Percentiles rank a stretch among this genome's conserved stretches.
These are phyloP conservation scores for Nakazawaea anatomiae DNA, from an alignment of 805 yeast genomes.

Conservation along the genomic window DNA sequence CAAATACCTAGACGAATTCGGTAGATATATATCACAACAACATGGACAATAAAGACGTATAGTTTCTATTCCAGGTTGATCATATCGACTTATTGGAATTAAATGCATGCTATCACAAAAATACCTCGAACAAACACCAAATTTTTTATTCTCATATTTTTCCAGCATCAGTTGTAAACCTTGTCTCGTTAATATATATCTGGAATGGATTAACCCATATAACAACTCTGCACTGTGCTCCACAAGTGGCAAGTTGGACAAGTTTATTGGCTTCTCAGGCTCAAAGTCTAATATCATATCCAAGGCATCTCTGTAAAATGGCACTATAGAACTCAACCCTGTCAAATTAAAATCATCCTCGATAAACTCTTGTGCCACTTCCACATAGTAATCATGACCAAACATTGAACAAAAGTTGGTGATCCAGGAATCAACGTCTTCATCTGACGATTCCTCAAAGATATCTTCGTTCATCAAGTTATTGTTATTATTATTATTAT, in stretches of 20 bases:
- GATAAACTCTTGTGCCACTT: constrained; percentile 85
- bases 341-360: constrained; percentile 97
- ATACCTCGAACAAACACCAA: constrained; percentile 89
- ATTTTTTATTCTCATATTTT: constrained; percentile 81
- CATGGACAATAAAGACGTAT: constrained; percentile 92
- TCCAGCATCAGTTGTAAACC: constrained; percentile 92
- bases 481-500: neutral
- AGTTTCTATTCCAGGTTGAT: constrained; percentile 86
- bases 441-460: constrained; percentile 24
- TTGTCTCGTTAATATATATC: constrained; percentile 82
- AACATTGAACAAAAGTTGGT: constrained; percentile 70
- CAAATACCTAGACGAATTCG: constrained; percentile 78
- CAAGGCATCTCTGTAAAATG: constrained; percentile 85
- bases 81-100: constrained; percentile 88
- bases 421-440: constrained; percentile 74
- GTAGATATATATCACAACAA: constrained; percentile 87
- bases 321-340: constrained; percentile 79
- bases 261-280: constrained; percentile 48
- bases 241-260: constrained; percentile 66
- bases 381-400: constrained; percentile 88
- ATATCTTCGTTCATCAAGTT: neutral
- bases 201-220: constrained; percentile 91
- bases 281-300: constrained; percentile 88
- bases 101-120: constrained; percentile 86
- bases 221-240: constrained; percentile 89